phyloP scores from a whole-genome alignment of 129 eudicot genomes.

The Lonicera japonica region DNA sequence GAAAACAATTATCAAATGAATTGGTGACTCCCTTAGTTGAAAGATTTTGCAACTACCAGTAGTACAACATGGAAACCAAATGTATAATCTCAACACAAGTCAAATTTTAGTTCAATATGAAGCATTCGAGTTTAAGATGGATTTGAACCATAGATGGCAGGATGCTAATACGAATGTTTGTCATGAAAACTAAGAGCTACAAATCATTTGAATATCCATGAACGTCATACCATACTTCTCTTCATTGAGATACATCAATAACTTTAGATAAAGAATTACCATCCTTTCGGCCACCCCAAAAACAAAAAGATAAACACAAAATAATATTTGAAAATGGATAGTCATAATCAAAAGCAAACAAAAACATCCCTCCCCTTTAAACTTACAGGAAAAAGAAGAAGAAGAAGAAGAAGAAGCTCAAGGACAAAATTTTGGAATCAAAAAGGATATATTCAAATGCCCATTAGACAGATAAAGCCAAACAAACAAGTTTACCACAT shows the following conservation, averaged over 20 bases:
- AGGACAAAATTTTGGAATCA: neutral
- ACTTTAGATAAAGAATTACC: neutral
- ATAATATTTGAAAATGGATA: no score
- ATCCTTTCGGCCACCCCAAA: neutral
- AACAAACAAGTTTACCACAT: neutral
- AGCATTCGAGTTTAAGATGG: neutral
- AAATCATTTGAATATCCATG: neutral
- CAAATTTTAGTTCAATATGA: neutral
- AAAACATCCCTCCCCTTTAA: neutral
- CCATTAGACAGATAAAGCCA: neutral
- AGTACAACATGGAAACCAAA: neutral
- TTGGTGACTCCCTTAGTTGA: neutral
- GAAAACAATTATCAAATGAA: neutral
- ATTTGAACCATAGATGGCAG: neutral
- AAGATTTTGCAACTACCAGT: neutral
- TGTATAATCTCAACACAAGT: no score
- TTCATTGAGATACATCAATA: neutral
- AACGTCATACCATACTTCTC: neutral
- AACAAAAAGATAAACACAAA: no score
- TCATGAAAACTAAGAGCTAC: neutral
- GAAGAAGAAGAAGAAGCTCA: neutral
- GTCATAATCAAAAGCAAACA: neutral
- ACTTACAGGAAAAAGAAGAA: neutral
- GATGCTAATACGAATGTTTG: neutral
- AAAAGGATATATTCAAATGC: neutral